Evolutionary conservation across 179 eudicot species (phyloP).

Genomic region (Silene vulgaris): DNA sequence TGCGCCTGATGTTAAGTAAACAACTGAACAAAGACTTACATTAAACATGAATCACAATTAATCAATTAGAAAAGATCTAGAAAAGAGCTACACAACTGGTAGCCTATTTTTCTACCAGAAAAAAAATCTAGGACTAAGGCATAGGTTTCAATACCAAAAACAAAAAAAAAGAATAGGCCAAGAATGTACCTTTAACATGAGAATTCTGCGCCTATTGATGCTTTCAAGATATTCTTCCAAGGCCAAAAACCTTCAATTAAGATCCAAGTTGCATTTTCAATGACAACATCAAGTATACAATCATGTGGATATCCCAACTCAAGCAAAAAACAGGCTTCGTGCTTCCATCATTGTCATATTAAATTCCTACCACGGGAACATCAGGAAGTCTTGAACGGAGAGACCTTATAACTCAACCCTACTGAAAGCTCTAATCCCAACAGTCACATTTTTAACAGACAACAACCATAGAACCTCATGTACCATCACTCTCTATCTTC

Average conservation of each 20-base stretch:
- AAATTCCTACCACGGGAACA: neutral
- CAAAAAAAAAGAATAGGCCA: neutral
- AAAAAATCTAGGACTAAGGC: neutral
- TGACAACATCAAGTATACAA: neutral
- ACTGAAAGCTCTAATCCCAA: neutral
- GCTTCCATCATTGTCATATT: neutral
- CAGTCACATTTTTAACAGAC: neutral
- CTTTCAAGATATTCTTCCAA: neutral
- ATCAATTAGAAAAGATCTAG: neutral
- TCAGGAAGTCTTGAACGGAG: neutral
- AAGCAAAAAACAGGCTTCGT: constrained; percentile 6
- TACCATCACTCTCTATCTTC: constrained; percentile 7
- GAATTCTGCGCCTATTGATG: neutral
- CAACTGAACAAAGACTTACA: neutral
- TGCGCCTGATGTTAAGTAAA: neutral
- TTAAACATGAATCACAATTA: neutral
- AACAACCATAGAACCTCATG: constrained; percentile 1
- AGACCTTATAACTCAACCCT: neutral
- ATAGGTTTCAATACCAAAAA: too few species aligned
- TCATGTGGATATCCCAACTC: neutral
- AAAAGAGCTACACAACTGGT: neutral
- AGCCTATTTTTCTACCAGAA: neutral
- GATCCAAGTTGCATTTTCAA: neutral
- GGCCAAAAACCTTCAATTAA: constrained; percentile 3
- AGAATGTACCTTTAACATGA: neutral